phyloP scores from a whole-genome alignment of 495 filamentous ascomycete genomes.

The Aspergillus wentii region DNA sequence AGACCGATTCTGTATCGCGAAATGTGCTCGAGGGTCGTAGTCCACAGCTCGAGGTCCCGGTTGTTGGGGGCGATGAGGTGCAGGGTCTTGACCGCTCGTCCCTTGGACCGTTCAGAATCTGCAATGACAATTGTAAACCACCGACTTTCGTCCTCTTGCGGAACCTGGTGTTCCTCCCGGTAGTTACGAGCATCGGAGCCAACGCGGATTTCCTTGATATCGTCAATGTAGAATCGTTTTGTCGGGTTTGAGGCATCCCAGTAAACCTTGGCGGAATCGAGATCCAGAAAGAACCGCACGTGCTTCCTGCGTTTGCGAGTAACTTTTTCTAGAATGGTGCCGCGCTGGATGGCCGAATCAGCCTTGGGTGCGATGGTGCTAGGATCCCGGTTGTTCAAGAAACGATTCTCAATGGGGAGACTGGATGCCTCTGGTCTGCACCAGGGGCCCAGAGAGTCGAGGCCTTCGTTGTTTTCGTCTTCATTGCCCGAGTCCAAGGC shows the following conservation, averaged over 20 bases:
- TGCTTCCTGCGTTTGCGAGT: conserved; percentile 75
- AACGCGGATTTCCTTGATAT: conserved; percentile 83
- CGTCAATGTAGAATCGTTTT: conserved; percentile 88
- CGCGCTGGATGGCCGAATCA: conserved; percentile 64
- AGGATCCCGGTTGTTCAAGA: conserved; percentile 24
- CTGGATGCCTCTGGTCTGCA: conserved; percentile 36
- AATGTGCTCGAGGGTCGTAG: conserved; percentile 70
- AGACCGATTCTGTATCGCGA: conserved; percentile 78
- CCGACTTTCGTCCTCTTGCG: conserved; percentile 54
- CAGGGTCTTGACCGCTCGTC: conserved; percentile 65
- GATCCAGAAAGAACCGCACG: conserved; percentile 71
- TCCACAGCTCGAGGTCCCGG: conserved; percentile 71
- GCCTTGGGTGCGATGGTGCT: conserved; percentile 62
- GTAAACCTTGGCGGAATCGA: conserved; percentile 73
- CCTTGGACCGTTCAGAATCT: conserved; percentile 61
- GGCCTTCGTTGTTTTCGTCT: conserved; percentile 59
- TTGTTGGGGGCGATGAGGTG: conserved; percentile 76
- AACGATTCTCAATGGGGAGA: conserved; percentile 31
- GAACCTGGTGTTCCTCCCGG: conserved; percentile 71
- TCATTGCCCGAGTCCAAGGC: conserved; percentile 50
- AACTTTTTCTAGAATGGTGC: conserved; percentile 72
- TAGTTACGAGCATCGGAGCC: conserved; percentile 86
- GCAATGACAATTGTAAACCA: conserved; percentile 90
- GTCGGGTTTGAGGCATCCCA: conserved; percentile 78
- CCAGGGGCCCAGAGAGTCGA: conserved; percentile 34